Percentiles rank a stretch among this genome's conserved stretches.
Evolutionary conservation across 768 basidiomycete genomes (phyloP).

Genomic region (Russula vinacea): DNA sequence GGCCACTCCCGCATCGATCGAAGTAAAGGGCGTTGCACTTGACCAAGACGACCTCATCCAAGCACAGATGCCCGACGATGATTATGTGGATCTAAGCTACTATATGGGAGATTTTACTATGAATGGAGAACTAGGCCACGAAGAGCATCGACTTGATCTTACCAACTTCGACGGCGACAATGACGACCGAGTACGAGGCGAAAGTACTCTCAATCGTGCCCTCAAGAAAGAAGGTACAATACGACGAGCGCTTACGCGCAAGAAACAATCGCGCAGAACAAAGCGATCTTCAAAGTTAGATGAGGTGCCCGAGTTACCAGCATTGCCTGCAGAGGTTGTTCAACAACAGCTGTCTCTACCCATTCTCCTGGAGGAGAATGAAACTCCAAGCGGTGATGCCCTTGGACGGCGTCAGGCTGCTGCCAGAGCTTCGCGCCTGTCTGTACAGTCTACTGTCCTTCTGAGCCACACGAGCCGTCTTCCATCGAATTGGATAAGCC

Average conservation of each 20-base stretch:
- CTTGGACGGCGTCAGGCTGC: neutral
- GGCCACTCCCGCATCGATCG: neutral
- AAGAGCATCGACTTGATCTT: constrained; percentile 56
- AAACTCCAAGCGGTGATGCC: neutral
- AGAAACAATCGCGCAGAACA: constrained; percentile 26
- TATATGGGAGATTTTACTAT: constrained; percentile 41
- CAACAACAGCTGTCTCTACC: neutral
- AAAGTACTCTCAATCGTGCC: constrained; percentile 48
- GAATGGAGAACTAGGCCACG: constrained; percentile 42
- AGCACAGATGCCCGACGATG: constrained; percentile 28
- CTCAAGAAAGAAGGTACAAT: constrained; percentile 61
- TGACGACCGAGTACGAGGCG: constrained; percentile 55
- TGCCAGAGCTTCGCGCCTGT: neutral
- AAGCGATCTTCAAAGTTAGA: neutral
- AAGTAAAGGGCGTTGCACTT: constrained; percentile 10
- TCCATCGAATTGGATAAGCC: constrained; percentile 2
- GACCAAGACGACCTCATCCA: constrained; percentile 14
- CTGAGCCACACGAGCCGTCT: neutral
- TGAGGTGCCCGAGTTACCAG: neutral
- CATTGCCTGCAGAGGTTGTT: neutral
- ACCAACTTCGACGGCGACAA: constrained; percentile 80
- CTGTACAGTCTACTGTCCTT: neutral
- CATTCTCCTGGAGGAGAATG: neutral
- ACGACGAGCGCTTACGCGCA: constrained; percentile 49
- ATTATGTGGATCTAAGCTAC: constrained; percentile 44